These are phyloP conservation scores for Starmerella gropengiesseri DNA, from an alignment of 805 yeast genomes.

Conservation along the genomic window DNA sequence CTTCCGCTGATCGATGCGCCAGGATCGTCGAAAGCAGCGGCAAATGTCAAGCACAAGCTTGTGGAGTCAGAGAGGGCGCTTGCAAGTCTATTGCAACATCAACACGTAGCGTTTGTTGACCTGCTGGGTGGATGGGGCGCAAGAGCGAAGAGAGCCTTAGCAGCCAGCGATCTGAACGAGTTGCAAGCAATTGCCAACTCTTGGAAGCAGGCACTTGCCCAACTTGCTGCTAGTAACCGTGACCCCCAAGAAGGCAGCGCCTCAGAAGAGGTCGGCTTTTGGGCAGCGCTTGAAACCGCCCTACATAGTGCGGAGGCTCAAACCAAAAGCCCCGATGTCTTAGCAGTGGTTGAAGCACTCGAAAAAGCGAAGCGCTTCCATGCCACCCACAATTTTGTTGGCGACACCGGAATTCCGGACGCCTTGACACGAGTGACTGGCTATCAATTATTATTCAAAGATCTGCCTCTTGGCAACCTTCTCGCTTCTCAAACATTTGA, in stretches of 20 bases:
- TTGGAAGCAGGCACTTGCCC: slow-evolving; percentile 60
- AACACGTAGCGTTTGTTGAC: slow-evolving; percentile 17
- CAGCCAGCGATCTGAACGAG: slow-evolving; percentile 42
- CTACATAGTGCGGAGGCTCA: slow-evolving; percentile 48
- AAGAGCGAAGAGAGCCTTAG: background rate
- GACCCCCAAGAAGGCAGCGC: slow-evolving; percentile 47
- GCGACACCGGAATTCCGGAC: slow-evolving; percentile 59
- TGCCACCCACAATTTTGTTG: slow-evolving; percentile 57
- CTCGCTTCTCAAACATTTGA: slow-evolving; percentile 37
- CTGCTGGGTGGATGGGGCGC: slow-evolving; percentile 5
- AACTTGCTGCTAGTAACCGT: slow-evolving; percentile 43
- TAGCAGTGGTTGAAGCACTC: slow-evolving; percentile 47
- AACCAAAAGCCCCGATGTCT: slow-evolving; percentile 43
- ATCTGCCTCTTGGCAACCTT: slow-evolving; percentile 57
- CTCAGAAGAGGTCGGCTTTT: slow-evolving; percentile 62
- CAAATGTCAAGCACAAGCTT: slow-evolving; percentile 17
- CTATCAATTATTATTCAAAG: slow-evolving; percentile 50
- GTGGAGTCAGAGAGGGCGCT: slow-evolving; percentile 21
- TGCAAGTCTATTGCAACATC: slow-evolving; percentile 11
- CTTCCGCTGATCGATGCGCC: slow-evolving; percentile 55
- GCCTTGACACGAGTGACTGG: slow-evolving; percentile 41
- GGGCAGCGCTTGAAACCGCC: slow-evolving; percentile 62
- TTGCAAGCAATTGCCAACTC: slow-evolving; percentile 59
- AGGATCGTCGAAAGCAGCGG: slow-evolving; percentile 5
- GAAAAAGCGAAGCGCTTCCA: slow-evolving; percentile 68